Conservation (phyloP, 768 basidiomycete genomes). For the Pleurotus eryngii region DNA sequence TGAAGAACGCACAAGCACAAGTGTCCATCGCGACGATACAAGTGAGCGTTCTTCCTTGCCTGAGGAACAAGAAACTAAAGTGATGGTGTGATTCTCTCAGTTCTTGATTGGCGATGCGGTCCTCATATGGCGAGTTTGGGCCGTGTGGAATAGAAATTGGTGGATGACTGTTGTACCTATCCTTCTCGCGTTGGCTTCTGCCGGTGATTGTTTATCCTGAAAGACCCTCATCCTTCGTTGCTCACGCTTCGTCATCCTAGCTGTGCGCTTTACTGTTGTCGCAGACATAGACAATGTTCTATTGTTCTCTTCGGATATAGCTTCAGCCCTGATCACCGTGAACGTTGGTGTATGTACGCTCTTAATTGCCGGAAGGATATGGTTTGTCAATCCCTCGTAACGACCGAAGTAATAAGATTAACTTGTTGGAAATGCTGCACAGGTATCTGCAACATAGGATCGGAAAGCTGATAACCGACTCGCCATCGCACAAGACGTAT, state of each 20-base stretch:
- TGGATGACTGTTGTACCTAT: slow-evolving; percentile 2
- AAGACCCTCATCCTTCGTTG: too few species aligned
- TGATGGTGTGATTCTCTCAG: background rate
- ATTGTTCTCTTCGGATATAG: slow-evolving; percentile 1
- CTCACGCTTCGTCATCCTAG: background rate
- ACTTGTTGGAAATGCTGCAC: background rate
- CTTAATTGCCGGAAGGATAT: slow-evolving; percentile 3
- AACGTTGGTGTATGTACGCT: slow-evolving; percentile 4
- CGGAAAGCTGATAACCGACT: background rate
- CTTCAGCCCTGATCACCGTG: background rate
- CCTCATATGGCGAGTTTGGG: slow-evolving; percentile 7
- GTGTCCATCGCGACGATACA: slow-evolving; percentile 6
- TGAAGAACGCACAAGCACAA: slow-evolving; percentile 6
- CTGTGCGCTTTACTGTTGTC: slow-evolving; percentile 1
- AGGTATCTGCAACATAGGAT: slow-evolving; percentile 4
- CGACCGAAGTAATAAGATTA: background rate
- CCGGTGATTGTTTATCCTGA: background rate
- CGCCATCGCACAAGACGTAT: background rate
- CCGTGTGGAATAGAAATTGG: slow-evolving; percentile 5
- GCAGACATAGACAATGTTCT: background rate
- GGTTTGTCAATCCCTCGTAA: background rate
- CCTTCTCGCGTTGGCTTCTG: slow-evolving; percentile 1
- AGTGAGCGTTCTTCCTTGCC: background rate
- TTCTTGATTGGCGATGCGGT: slow-evolving; percentile 3
- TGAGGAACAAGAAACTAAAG: background rate